Percentiles rank a stretch among this genome's conserved stretches.
Evolutionary conservation across 208 protist genomes (phyloP).

Genomic region (Histomonas meleagridis): DNA sequence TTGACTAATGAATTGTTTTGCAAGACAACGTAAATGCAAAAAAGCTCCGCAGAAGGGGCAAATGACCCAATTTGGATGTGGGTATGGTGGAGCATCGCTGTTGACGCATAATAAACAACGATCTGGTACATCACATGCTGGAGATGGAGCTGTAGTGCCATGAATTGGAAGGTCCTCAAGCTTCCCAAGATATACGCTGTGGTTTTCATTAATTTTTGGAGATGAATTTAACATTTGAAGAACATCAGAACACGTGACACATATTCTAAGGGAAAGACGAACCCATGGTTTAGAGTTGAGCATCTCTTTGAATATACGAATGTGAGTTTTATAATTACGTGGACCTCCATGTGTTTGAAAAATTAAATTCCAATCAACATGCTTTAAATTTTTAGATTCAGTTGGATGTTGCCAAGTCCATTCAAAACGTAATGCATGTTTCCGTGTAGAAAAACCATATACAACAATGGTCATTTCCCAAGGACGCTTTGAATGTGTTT

Average conservation of each 20-base stretch:
- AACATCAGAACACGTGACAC: background rate
- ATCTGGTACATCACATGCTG: background rate
- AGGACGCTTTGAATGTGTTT: slow-evolving; percentile 66
- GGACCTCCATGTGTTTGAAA: background rate
- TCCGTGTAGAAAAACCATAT: slow-evolving; percentile 70
- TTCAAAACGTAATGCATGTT: slow-evolving; percentile 72
- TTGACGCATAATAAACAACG: background rate
- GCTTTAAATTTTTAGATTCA: slow-evolving; percentile 19
- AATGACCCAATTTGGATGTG: background rate
- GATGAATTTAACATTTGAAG: background rate
- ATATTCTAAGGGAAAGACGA: background rate
- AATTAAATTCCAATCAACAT: background rate
- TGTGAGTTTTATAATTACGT: background rate
- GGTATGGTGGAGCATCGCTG: background rate
- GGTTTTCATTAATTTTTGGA: background rate
- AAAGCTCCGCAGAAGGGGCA: slow-evolving; percentile 20
- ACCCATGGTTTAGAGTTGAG: background rate
- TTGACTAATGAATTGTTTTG: background rate
- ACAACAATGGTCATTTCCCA: slow-evolving; percentile 72
- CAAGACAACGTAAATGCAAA: background rate
- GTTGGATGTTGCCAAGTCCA: slow-evolving; percentile 75
- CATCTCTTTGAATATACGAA: slow-evolving; percentile 12
- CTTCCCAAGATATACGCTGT: background rate
- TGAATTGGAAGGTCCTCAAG: background rate
- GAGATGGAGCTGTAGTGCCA: background rate